Evolutionary conservation across 306 rosid genomes (phyloP).

Genomic region (Rubus parviflorus): DNA sequence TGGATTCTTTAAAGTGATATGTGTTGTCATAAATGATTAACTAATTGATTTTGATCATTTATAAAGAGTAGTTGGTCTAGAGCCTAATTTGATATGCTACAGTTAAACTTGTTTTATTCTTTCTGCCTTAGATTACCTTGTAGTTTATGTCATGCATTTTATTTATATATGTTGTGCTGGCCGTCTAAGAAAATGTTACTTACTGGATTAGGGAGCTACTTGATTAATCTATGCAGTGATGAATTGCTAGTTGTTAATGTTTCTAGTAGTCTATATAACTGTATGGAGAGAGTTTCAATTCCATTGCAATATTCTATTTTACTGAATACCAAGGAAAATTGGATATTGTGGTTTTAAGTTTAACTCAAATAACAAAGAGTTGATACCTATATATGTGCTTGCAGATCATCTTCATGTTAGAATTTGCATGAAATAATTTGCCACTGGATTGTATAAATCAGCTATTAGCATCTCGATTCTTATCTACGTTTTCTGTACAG

Average conservation of each 20-base stretch:
- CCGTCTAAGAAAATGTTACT: background rate
- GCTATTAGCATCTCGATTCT: constrained; percentile 30
- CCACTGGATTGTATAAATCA: constrained; percentile 1
- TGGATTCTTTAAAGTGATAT: background rate
- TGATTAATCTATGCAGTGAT: background rate
- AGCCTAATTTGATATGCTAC: background rate
- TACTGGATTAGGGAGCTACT: background rate
- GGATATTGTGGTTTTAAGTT: background rate
- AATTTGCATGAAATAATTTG: constrained; percentile 16
- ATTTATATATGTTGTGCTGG: background rate
- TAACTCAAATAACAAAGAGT: background rate
- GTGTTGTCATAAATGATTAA: background rate
- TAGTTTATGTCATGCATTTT: background rate
- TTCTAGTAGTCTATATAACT: background rate
- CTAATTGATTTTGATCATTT: background rate
- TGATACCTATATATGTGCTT: background rate
- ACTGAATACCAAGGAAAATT: background rate
- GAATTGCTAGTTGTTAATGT: background rate
- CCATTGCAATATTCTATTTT: background rate
- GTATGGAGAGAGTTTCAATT: background rate
- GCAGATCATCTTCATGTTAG: constrained; percentile 3
- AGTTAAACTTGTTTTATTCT: background rate
- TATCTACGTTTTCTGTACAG: constrained; percentile 48
- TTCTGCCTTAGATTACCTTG: background rate
- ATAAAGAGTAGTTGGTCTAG: background rate